Evolutionary conservation across 305 asterid species (phyloP), one percentile per base, ranked within the genome.

Genomic region (Ajuga reptans): DNA sequence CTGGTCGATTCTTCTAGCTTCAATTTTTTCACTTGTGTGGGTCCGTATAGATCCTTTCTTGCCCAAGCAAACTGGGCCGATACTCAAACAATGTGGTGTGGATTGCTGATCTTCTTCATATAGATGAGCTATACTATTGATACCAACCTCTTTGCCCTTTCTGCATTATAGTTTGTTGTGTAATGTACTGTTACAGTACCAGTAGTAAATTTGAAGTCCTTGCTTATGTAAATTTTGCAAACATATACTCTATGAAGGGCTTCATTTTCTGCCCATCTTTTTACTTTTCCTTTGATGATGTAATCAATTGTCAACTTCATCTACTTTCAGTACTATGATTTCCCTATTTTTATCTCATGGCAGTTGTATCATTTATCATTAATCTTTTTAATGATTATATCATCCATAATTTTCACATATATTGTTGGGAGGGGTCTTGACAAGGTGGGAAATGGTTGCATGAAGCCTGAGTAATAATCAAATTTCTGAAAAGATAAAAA

Each of bases 11-110:
- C 91, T 90, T 64, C 79, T 90, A 61, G 95, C 97, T 17, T 90
- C 96, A 10, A 89, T 90, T 24, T 90, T 90, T 75, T 90, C 96
- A 16, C 91, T 90, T 59, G 88, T 90, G 41, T 90, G 96, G 96
- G 95, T 90, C 16, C 57, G 96, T 55, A 89, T 87, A 12, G 96
- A 87, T 74, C 96, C 96, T 57, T 89, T 87, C 84, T 78, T 87
- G 81, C 96, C 96, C 59, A 87, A 87, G 68, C 94, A 87, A 81
- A 87, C 91, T 36, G 94, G 96, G 12, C 96, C 96, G 1, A 80
- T 83, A 45, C 90, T 89, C 78, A 89, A 89, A 72, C 94, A 80
- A 67, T 87, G 92, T 79, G 96, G 96, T 33, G 92, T 87, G 54
- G 94, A 89, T 14, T 89, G 96, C 81, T 87, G 59, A 80, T 53